These are phyloP conservation scores for Fusarium equiseti DNA, from an alignment of 2,329 filamentous ascomycete genomes.

Conservation along the genomic window DNA sequence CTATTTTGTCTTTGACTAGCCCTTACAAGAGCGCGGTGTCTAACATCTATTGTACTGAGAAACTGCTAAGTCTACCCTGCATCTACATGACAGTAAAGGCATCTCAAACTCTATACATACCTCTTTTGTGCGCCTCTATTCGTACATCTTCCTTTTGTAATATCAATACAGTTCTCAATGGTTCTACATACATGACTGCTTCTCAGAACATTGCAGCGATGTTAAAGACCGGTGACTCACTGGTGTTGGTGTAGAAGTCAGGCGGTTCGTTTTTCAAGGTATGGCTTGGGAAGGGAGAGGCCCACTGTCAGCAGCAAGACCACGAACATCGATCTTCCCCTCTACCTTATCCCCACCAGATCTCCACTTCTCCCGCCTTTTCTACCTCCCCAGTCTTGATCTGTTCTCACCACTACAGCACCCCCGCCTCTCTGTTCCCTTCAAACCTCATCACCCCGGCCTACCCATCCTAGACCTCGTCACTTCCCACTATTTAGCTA, in stretches of 20 bases:
- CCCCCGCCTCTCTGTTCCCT: neutral
- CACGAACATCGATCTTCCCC: neutral
- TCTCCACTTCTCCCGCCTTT: neutral
- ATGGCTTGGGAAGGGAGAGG: too few species aligned
- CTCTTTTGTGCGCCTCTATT: accelerated
- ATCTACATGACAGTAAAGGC: neutral
- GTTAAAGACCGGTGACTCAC: neutral
- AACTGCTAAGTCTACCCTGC: neutral
- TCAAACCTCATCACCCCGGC: neutral
- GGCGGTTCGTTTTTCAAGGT: too few species aligned
- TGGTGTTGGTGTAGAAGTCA: too few species aligned
- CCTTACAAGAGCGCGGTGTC: neutral
- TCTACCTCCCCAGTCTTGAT: neutral
- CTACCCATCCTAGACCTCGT: neutral
- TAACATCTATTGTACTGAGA: neutral
- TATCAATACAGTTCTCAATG: accelerated
- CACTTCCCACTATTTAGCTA: neutral
- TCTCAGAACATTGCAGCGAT: accelerated
- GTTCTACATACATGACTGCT: neutral
- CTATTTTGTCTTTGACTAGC: neutral
- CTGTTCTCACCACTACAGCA: neutral
- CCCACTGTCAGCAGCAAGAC: neutral
- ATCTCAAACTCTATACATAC: neutral
- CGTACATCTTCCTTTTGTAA: accelerated
- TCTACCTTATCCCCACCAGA: neutral